Evolutionary conservation across 257 asterid genomes (phyloP).

Genomic region (Fraxinus americana): DNA sequence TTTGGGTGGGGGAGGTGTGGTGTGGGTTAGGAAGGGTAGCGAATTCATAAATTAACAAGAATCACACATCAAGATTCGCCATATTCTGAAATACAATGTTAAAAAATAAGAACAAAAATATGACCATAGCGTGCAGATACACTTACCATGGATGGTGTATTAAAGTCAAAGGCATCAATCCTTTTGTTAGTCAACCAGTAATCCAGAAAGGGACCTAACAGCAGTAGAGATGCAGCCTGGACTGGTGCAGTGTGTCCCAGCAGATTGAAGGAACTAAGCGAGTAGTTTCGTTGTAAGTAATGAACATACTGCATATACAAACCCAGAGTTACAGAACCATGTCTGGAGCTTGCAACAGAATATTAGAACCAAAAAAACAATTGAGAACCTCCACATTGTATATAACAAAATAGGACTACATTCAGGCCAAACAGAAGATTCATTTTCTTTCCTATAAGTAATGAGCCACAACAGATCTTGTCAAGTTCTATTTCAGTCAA

Average conservation of each 20-base stretch:
- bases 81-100: background rate
- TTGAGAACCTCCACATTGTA: background rate
- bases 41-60: background rate
- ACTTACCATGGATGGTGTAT: slow-evolving; percentile 42
- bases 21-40: background rate
- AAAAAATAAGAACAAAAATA: background rate
- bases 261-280: slow-evolving; percentile 81
- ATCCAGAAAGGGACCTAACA: slow-evolving; percentile 52
- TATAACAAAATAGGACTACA: background rate
- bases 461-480: background rate
- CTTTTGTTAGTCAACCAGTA: slow-evolving; percentile 54
- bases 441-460: background rate
- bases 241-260: slow-evolving; percentile 90
- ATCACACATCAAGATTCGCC: background rate
- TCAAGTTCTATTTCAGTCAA: background rate
- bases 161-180: slow-evolving; percentile 44
- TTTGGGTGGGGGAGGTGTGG: background rate
- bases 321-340: background rate
- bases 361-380: background rate
- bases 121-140: slow-evolving; percentile 14
- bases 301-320: slow-evolving; percentile 73
- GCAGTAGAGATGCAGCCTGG: slow-evolving; percentile 54
- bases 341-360: slow-evolving; percentile 13
- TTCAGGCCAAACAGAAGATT: slow-evolving; percentile 18
- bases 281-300: slow-evolving; percentile 81